Evolutionary conservation across 164 flowering plant genomes (phyloP), one percentile per base, ranked within the genome.

Genomic region (Magnolia kwangsiensis): DNA sequence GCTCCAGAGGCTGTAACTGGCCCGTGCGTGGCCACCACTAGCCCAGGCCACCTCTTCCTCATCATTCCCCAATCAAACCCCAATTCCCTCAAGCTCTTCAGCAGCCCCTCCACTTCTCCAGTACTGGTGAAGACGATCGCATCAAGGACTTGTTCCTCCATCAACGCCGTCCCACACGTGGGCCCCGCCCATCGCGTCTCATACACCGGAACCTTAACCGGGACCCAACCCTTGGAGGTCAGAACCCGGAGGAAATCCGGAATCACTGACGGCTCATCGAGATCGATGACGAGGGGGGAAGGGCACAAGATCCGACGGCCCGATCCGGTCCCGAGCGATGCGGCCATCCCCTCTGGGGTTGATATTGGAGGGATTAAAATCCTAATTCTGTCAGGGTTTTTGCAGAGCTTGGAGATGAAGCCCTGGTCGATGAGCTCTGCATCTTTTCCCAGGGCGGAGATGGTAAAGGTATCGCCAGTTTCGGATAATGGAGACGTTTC

Each of bases 1-100:
- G 95, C 95, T 69, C 93, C 97, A 0, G 87, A 81, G 23, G 92
- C 93, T 20, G 97, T 92, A 7, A 92, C 90, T 2, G 97, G 97
- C 69, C 97, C 97, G 67, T 92, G 95, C 8, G 92, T 92, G 45
- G 93, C 97, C 80, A 85, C 92, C 68, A 92, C 82, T 81, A 92
- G 51, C 50, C 74, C 72, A 49, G 89, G 90, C 78, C 88, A 85
- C 80, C 80, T 86, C 81, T 51, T 75, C 82, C 85, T 86, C 72
- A 89, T 73, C 86, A 18, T 75, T 20, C 37, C 85, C 94, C 93
- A 92, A 37, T 80, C 83, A 82, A 82, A 80, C 59, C 95, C 92
- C 27, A 87, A 59, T 67, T 79, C 87, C 61, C 73, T 77, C 84
- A 89, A 83, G 71, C 97, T 76, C 88, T 88, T 90, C 83, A 92